Evolutionary conservation across 352 stramenopile genomes (phyloP).

Genomic region (Phytophthora rubi): DNA sequence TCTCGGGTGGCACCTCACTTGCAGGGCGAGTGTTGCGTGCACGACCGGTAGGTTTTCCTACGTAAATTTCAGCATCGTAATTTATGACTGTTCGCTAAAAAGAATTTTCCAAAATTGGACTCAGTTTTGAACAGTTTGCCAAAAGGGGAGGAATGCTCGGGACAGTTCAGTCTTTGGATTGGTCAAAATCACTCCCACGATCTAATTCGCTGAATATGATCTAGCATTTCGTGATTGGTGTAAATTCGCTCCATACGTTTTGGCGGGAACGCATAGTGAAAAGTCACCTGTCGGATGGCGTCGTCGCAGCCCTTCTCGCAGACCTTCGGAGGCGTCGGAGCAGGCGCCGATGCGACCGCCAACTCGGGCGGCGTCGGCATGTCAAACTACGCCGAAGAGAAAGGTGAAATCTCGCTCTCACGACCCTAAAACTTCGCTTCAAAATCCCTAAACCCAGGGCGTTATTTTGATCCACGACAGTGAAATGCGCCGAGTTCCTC

Average conservation of each 20-base stretch:
- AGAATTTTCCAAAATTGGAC: too few relatives aligned
- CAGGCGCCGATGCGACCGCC: conserved; percentile 8
- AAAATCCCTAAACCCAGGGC: background rate
- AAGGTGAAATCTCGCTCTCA: conserved; percentile 19
- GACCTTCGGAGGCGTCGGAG: conserved; percentile 18
- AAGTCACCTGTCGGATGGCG: conserved; percentile 1
- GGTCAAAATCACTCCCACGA: too few relatives aligned
- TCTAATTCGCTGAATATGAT: background rate
- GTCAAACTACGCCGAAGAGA: conserved; percentile 45
- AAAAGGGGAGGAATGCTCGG: too few relatives aligned
- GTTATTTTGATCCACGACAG: conserved; percentile 26
- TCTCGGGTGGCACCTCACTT: too few relatives aligned
- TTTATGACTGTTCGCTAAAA: too few relatives aligned
- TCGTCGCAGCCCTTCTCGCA: conserved; percentile 34
- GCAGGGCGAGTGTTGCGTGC: too few relatives aligned
- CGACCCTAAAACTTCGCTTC: background rate
- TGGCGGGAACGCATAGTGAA: conserved; percentile 7
- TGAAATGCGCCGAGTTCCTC: conserved; percentile 81
- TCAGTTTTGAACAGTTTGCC: too few relatives aligned
- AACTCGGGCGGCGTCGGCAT: conserved; percentile 35
- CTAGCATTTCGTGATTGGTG: background rate
- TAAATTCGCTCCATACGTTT: background rate
- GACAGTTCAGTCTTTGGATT: too few relatives aligned
- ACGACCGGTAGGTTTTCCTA: too few relatives aligned
- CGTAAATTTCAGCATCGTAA: too few relatives aligned